Evolutionary conservation across 768 basidiomycete genomes (phyloP).

Genomic region (Leccinum barrowsii): DNA sequence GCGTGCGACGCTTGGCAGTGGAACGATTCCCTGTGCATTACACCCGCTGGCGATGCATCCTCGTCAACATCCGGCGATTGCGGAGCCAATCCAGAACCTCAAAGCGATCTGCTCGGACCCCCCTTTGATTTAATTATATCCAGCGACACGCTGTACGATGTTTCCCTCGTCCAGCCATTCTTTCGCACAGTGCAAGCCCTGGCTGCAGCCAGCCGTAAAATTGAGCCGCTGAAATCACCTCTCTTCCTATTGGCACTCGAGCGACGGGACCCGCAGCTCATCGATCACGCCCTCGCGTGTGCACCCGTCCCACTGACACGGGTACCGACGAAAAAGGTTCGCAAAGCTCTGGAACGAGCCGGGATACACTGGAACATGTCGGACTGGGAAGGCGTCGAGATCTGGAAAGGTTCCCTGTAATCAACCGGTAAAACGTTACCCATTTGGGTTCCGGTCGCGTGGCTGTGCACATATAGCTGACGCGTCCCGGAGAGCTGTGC

Average conservation of each 20-base stretch:
- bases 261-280: slow-evolving; percentile 66
- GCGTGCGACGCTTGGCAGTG: slow-evolving; percentile 54
- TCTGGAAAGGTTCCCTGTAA: slow-evolving; percentile 51
- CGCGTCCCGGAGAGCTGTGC: slow-evolving; percentile 30
- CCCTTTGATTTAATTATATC: slow-evolving; percentile 78
- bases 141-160: slow-evolving; percentile 77
- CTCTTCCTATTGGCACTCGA: slow-evolving; percentile 58
- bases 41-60: slow-evolving; percentile 29
- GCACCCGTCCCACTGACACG: slow-evolving; percentile 60
- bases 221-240: neutral
- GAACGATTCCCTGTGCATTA: slow-evolving; percentile 35
- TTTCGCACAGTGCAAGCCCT: slow-evolving; percentile 62
- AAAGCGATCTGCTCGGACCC: slow-evolving; percentile 34
- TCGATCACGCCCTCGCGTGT: slow-evolving; percentile 53
- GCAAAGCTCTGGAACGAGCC: slow-evolving; percentile 55
- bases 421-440: neutral
- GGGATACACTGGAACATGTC: slow-evolving; percentile 57
- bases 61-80: slow-evolving; percentile 7
- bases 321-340: slow-evolving; percentile 56
- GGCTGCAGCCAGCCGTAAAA: slow-evolving; percentile 24
- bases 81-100: slow-evolving; percentile 12
- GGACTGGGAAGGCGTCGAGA: slow-evolving; percentile 81
- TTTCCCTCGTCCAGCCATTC: slow-evolving; percentile 61
- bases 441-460: slow-evolving; percentile 3
- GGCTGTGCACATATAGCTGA: slow-evolving; percentile 29